phyloP scores from a whole-genome alignment of 106 monocot species.

The Platanthera guangdongensis region DNA sequence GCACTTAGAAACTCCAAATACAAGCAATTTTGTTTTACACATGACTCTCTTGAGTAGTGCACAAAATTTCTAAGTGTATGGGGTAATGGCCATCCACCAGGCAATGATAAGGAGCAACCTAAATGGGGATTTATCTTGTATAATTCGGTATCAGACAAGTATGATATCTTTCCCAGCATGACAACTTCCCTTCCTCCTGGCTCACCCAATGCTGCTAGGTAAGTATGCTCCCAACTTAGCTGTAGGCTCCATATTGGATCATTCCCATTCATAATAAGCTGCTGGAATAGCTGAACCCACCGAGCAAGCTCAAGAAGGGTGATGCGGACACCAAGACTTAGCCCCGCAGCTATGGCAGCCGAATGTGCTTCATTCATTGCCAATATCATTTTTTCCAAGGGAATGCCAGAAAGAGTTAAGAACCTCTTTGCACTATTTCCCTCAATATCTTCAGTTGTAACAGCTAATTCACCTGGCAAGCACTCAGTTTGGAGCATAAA shows the following conservation, averaged over 20 bases:
- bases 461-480: background rate
- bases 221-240: slow-evolving; percentile 88
- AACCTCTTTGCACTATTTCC: slow-evolving; percentile 38
- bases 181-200: slow-evolving; percentile 32
- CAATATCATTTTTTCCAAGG: slow-evolving; percentile 36
- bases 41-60: slow-evolving; percentile 64
- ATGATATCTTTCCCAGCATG: slow-evolving; percentile 37
- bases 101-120: slow-evolving; percentile 41
- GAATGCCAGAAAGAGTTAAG: slow-evolving; percentile 55
- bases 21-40: slow-evolving; percentile 47
- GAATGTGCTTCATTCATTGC: slow-evolving; percentile 73
- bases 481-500: slow-evolving; percentile 53
- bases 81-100: slow-evolving; percentile 71
- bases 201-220: slow-evolving; percentile 82
- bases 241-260: slow-evolving; percentile 76
- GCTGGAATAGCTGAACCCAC: slow-evolving; percentile 89
- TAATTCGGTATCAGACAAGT: slow-evolving; percentile 27
- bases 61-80: slow-evolving; percentile 33
- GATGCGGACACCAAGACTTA: slow-evolving; percentile 49
- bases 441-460: slow-evolving; percentile 18
- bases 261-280: slow-evolving; percentile 75
- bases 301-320: slow-evolving; percentile 73
- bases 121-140: slow-evolving; percentile 12
- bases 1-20: slow-evolving; percentile 60
- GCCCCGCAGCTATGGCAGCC: slow-evolving; percentile 44